A percentile compares a stretch with the other conserved stretches of the same genome.
Evolutionary conservation across 805 yeast species (phyloP).

Genomic region (Zygosaccharomyces pseudorouxii): DNA sequence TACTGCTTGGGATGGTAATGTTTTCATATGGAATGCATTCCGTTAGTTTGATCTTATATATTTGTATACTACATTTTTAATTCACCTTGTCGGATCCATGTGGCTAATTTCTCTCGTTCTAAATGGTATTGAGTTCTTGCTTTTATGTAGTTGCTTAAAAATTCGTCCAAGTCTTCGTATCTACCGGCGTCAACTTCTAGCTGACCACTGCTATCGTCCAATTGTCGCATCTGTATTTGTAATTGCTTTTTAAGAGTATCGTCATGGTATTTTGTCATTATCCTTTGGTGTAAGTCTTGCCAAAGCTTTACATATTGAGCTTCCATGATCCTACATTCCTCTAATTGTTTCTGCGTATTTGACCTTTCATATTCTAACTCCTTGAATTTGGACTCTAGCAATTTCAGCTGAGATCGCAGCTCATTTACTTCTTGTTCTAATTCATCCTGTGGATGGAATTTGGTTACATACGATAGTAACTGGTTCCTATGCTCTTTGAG

Average conservation of each 20-base stretch:
- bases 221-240: slow-evolving; percentile 29
- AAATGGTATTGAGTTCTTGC: slow-evolving; percentile 43
- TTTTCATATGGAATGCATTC: slow-evolving; percentile 75
- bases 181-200: slow-evolving; percentile 17
- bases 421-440: slow-evolving; percentile 8
- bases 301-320: slow-evolving; percentile 34
- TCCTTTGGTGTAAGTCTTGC: slow-evolving; percentile 35
- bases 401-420: slow-evolving; percentile 15
- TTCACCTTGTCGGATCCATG: slow-evolving; percentile 37
- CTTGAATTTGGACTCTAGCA: slow-evolving; percentile 22
- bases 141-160: slow-evolving; percentile 40
- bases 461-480: slow-evolving; percentile 21
- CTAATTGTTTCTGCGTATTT: slow-evolving; percentile 26
- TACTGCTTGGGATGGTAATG: slow-evolving; percentile 96
- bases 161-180: slow-evolving; percentile 34
- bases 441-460: slow-evolving; percentile 21
- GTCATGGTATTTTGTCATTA: slow-evolving; percentile 39
- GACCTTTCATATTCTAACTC: slow-evolving; percentile 27
- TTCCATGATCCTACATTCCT: slow-evolving; percentile 28
- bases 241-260: slow-evolving; percentile 34
- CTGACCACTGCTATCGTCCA: slow-evolving; percentile 26
- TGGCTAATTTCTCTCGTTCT: slow-evolving; percentile 43
- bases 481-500: slow-evolving; percentile 16
- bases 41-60: slow-evolving; percentile 5
- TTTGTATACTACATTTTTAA: slow-evolving; percentile 10